These are phyloP conservation scores for Xylaria castorea DNA, from an alignment of 495 filamentous ascomycete species.

Conservation along the genomic window DNA sequence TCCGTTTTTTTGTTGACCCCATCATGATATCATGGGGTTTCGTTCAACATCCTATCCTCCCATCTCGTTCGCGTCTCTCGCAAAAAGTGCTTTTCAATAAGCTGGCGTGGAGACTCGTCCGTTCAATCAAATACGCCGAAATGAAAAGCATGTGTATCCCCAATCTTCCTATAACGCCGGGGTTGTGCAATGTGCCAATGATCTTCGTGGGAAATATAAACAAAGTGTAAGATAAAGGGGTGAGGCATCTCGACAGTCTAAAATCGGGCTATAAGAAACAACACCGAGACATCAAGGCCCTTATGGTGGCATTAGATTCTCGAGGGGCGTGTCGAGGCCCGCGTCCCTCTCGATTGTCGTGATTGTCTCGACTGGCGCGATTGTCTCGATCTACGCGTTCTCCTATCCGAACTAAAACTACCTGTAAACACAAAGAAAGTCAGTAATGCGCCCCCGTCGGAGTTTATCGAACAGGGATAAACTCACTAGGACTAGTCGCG, in stretches of 20 bases:
- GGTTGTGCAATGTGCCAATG: conserved; percentile 27
- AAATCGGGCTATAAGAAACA: background rate
- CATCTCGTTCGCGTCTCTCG: background rate
- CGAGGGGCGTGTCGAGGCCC: conserved; percentile 33
- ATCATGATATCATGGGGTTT: conserved; percentile 8
- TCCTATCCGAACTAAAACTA: conserved; percentile 51
- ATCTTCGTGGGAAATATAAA: conserved; percentile 27
- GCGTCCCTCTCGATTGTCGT: conserved; percentile 34
- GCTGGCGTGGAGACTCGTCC: background rate
- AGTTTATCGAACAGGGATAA: conserved; percentile 40
- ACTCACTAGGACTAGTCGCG: conserved; percentile 57
- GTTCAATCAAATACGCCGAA: conserved; percentile 19
- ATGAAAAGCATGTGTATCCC: background rate
- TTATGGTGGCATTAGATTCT: conserved; percentile 10
- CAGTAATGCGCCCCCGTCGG: conserved; percentile 32
- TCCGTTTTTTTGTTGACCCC: conserved; percentile 20
- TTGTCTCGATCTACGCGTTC: conserved; percentile 45
- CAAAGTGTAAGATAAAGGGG: conserved; percentile 23
- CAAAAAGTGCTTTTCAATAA: background rate
- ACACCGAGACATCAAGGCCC: background rate
- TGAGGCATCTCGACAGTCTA: background rate
- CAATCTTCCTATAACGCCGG: conserved; percentile 19
- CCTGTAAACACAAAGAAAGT: conserved; percentile 48
- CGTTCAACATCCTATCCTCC: conserved; percentile 4
- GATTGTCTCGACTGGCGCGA: conserved; percentile 37